These are phyloP conservation scores for Gryganskiella cystojenkinii DNA, from an alignment of 192 early-diverging fungal species.

Conservation along the genomic window DNA sequence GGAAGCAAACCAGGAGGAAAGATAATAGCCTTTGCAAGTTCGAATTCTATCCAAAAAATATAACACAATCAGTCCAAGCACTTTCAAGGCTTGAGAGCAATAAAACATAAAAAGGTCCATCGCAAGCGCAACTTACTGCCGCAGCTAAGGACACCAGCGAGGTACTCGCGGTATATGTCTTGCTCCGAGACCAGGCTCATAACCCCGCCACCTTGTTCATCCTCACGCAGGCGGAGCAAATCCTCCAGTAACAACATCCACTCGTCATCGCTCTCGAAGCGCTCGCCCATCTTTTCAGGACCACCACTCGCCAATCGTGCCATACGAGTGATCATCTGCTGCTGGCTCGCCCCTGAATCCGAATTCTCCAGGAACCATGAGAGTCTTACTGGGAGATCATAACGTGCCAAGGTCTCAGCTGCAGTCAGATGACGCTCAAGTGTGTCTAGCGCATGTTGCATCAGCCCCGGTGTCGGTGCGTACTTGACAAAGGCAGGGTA, in stretches of 20 bases:
- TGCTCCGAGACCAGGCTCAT: constrained; percentile 61
- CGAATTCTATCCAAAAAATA: constrained; percentile 57
- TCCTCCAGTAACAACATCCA: constrained; percentile 73
- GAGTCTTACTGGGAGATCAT: constrained; percentile 65
- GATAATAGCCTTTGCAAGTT: constrained; percentile 65
- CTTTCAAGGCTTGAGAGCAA: too few relatives aligned
- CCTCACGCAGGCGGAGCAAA: constrained; percentile 65
- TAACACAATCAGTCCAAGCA: neutral
- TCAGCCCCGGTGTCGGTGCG: constrained; percentile 41
- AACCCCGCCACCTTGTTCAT: constrained; percentile 57
- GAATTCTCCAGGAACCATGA: constrained; percentile 68
- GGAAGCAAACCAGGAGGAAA: constrained; percentile 53
- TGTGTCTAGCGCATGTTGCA: constrained; percentile 62
- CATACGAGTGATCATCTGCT: constrained; percentile 70
- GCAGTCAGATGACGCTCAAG: constrained; percentile 71
- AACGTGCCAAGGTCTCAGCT: constrained; percentile 68
- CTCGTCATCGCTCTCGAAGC: constrained; percentile 71
- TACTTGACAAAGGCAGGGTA: constrained; percentile 51
- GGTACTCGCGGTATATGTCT: constrained; percentile 72
- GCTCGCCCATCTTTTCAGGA: constrained; percentile 61
- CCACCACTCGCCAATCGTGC: constrained; percentile 60
- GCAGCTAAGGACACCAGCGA: constrained; percentile 66
- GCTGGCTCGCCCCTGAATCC: constrained; percentile 57
- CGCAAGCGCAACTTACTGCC: constrained; percentile 65
- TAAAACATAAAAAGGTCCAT: too few relatives aligned